Percentiles rank a stretch among this genome's conserved stretches.
Evolutionary conservation across 805 yeast species (phyloP).

Genomic region (Yarrowia divulgata): DNA sequence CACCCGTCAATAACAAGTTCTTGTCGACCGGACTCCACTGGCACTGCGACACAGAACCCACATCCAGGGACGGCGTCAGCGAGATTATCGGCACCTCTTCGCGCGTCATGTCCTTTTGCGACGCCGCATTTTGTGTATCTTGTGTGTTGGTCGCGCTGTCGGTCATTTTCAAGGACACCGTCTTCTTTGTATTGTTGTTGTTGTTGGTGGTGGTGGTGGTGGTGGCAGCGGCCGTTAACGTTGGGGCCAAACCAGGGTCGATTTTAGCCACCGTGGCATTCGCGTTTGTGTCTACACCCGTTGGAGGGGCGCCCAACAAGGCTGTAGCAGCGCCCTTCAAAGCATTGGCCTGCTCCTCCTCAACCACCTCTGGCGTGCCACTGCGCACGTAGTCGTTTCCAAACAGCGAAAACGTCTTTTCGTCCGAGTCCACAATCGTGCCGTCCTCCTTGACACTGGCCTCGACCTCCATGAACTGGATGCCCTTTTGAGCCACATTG

Average conservation of each 20-base stretch:
- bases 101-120: slow-evolving; percentile 26
- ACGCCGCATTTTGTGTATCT: slow-evolving; percentile 10
- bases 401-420: slow-evolving; percentile 40
- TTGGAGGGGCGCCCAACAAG: background rate
- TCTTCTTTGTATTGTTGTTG: background rate
- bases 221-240: background rate
- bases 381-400: slow-evolving; percentile 42
- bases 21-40: slow-evolving; percentile 33
- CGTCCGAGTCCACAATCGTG: slow-evolving; percentile 47
- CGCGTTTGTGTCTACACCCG: background rate
- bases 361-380: slow-evolving; percentile 21
- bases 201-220: background rate
- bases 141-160: slow-evolving; percentile 6
- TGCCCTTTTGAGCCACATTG: slow-evolving; percentile 82
- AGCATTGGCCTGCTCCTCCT: background rate
- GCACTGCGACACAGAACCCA: slow-evolving; percentile 9
- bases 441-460: slow-evolving; percentile 56
- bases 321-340: slow-evolving; percentile 10
- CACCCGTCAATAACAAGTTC: slow-evolving; percentile 5
- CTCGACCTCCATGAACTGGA: slow-evolving; percentile 76
- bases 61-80: slow-evolving; percentile 16
- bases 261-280: background rate
- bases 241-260: background rate
- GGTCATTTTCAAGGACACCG: background rate
- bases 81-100: slow-evolving; percentile 16